phyloP scores from a whole-genome alignment of 2,329 filamentous ascomycete genomes.

The Beauveria brongniartii region DNA sequence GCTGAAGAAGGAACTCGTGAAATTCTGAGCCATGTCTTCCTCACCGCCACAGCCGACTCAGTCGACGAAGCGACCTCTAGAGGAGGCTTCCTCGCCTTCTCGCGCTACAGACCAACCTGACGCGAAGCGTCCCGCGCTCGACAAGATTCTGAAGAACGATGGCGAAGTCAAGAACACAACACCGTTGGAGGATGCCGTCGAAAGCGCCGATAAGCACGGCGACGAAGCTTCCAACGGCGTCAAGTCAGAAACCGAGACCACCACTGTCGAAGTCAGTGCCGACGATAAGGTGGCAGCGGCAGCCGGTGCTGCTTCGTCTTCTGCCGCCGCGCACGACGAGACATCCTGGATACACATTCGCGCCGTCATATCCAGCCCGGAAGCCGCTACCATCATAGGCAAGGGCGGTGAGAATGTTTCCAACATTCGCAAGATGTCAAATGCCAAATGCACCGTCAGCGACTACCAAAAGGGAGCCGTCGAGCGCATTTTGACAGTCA shows the following conservation, averaged over 20 bases:
- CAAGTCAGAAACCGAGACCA: conserved; percentile 53
- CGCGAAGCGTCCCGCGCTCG: conserved; percentile 90
- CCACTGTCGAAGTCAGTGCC: conserved; percentile 42
- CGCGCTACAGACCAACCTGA: conserved; percentile 89
- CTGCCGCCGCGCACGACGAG: conserved; percentile 66
- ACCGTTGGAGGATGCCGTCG: conserved; percentile 23
- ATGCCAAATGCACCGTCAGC: conserved; percentile 97
- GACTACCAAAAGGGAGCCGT: conserved; percentile 96
- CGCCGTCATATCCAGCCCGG: conserved; percentile 92
- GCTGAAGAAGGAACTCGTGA: neutral
- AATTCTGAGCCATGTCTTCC: conserved; percentile 57
- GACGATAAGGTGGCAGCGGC: conserved; percentile 39
- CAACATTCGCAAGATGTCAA: conserved; percentile 88
- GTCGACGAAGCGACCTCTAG: conserved; percentile 82
- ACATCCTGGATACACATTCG: conserved; percentile 95
- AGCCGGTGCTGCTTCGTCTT: conserved; percentile 27
- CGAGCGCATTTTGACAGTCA: conserved; percentile 95
- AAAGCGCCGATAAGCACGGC: conserved; percentile 40
- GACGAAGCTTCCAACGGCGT: conserved; percentile 42
- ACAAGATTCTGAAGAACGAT: conserved; percentile 75
- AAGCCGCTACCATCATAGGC: conserved; percentile 95
- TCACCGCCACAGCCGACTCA: conserved; percentile 59
- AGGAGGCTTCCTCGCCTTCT: conserved; percentile 93
- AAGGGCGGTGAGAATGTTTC: conserved; percentile 99
- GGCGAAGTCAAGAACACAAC: conserved; percentile 42